These are phyloP conservation scores for Wallacemonas rigidus DNA, from an alignment of 208 protist species.

Conservation along the genomic window DNA sequence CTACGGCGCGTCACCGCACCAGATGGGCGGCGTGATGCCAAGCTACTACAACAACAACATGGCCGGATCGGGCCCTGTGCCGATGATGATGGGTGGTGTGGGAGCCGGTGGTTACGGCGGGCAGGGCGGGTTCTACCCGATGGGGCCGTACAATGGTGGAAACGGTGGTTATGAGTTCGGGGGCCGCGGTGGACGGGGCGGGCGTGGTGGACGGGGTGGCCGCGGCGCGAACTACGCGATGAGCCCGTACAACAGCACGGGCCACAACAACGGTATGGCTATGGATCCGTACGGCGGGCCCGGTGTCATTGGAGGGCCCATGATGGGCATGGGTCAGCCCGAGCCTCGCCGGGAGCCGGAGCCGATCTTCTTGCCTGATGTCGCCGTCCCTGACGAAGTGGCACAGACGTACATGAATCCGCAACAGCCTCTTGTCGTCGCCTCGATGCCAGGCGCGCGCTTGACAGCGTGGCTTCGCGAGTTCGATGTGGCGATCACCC, in stretches of 20 bases:
- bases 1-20: neutral
- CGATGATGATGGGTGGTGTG: neutral
- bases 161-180: neutral
- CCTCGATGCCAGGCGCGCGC: conserved; percentile 79
- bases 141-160: conserved; percentile 1
- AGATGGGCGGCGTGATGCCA: neutral
- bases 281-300: conserved; percentile 4
- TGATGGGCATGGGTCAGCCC: conserved; percentile 21
- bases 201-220: conserved; percentile 17
- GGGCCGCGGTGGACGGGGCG: conserved; percentile 14
- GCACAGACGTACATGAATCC: conserved; percentile 71
- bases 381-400: conserved; percentile 65
- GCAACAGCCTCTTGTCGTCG: conserved; percentile 61
- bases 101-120: neutral
- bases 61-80: neutral
- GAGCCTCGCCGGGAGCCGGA: conserved; percentile 49
- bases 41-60: neutral
- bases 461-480: conserved; percentile 87
- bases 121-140: conserved; percentile 10
- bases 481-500: conserved; percentile 47
- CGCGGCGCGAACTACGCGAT: conserved; percentile 19
- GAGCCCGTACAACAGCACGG: conserved; percentile 18
- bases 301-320: conserved; percentile 4
- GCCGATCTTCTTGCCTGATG: conserved; percentile 44
- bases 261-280: conserved; percentile 19